Evolutionary conservation across 129 eudicot genomes (phyloP).

Genomic region (Ambrosia trifida): DNA sequence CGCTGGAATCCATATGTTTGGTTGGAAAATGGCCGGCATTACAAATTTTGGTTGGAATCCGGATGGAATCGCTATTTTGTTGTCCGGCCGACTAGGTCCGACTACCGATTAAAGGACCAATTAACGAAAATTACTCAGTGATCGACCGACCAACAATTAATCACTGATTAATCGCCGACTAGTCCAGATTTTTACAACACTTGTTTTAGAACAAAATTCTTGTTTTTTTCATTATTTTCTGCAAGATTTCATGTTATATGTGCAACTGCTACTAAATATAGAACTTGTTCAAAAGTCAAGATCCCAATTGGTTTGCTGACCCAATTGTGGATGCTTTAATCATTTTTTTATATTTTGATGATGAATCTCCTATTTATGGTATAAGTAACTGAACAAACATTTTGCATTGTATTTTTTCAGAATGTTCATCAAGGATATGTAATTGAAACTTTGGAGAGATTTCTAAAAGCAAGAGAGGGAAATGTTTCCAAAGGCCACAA

Average conservation of each 20-base stretch:
- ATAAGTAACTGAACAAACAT: background rate
- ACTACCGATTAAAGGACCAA: too few relatives aligned
- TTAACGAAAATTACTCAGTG: too few relatives aligned
- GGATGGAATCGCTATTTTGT: too few relatives aligned
- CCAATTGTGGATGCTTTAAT: background rate
- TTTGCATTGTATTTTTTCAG: constrained; percentile 41
- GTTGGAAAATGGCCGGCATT: too few relatives aligned
- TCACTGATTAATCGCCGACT: too few relatives aligned
- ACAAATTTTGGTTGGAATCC: too few relatives aligned
- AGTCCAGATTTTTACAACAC: too few relatives aligned
- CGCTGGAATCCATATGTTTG: too few relatives aligned
- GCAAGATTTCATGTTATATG: background rate
- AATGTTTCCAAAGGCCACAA: constrained; percentile 61
- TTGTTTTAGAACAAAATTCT: background rate
- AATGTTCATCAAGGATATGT: constrained; percentile 73
- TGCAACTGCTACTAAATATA: background rate
- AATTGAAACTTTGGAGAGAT: constrained; percentile 54
- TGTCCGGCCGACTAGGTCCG: too few relatives aligned
- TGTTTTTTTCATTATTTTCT: too few relatives aligned
- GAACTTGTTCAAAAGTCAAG: constrained; percentile 3
- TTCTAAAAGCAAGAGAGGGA: constrained; percentile 74
- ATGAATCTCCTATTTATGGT: background rate
- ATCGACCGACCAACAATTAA: too few relatives aligned
- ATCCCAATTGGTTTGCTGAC: constrained; percentile 12
- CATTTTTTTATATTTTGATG: background rate